Evolutionary conservation across 2,329 filamentous ascomycete genomes (phyloP).

Genomic region (Sporothrix curviconia): DNA sequence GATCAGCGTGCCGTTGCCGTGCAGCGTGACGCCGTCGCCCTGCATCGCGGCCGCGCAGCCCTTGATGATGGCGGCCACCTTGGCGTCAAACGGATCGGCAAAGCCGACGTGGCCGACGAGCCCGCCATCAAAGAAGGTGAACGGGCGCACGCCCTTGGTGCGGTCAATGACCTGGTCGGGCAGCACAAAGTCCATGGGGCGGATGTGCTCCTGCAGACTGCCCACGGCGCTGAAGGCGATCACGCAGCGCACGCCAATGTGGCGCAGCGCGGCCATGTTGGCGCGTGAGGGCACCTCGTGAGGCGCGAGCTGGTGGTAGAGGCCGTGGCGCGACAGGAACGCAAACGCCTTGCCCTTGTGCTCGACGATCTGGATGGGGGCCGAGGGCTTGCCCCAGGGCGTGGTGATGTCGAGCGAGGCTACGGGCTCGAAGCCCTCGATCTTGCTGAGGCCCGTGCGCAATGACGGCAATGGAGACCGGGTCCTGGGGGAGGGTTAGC

Average conservation of each 20-base stretch:
- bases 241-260: conserved; percentile 80
- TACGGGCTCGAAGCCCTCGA: conserved; percentile 80
- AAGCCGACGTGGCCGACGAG: conserved; percentile 93
- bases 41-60: conserved; percentile 68
- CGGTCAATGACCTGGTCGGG: conserved; percentile 96
- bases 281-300: conserved; percentile 92
- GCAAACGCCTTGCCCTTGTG: conserved; percentile 78
- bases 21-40: conserved; percentile 77
- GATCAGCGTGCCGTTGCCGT: conserved; percentile 76
- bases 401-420: conserved; percentile 71
- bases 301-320: conserved; percentile 81
- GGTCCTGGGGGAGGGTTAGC: background rate
- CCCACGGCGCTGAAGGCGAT: conserved; percentile 95
- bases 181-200: conserved; percentile 92
- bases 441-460: conserved; percentile 86
- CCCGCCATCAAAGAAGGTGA: conserved; percentile 91
- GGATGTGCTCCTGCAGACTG: conserved; percentile 84
- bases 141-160: conserved; percentile 88
- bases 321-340: conserved; percentile 88
- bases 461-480: conserved; percentile 65
- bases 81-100: conserved; percentile 85
- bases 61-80: conserved; percentile 68
- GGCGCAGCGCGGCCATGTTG: conserved; percentile 95
- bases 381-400: conserved; percentile 78
- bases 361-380: conserved; percentile 77